A percentile compares a stretch with the other conserved stretches of the same genome.
phyloP scores from a whole-genome alignment of 1,139 yeast species.

The Debaryomycetaceae sp. region DNA sequence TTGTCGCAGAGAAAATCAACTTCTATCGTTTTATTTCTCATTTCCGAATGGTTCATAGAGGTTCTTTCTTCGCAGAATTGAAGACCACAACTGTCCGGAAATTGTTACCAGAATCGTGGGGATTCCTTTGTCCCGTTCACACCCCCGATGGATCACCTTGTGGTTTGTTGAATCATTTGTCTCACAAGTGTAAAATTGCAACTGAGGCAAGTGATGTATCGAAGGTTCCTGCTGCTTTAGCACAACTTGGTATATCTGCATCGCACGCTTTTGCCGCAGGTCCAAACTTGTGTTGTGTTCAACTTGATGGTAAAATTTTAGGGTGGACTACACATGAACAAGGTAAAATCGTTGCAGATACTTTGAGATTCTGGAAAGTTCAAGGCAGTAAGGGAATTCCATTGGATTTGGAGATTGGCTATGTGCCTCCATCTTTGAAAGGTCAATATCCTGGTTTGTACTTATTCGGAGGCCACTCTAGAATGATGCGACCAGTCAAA shows the following conservation, averaged over 20 bases:
- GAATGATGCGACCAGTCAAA: constrained; percentile 95
- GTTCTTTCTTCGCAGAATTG: constrained; percentile 97
- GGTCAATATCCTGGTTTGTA: constrained; percentile 98
- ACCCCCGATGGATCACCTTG: constrained; percentile 99
- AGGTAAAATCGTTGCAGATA: constrained; percentile 83
- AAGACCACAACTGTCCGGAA: constrained; percentile 97
- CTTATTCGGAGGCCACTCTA: constrained; percentile 84
- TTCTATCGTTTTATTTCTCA: constrained; percentile 95
- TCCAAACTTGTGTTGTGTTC: constrained; percentile 83
- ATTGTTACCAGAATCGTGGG: constrained; percentile 97
- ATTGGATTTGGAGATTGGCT: constrained; percentile 83
- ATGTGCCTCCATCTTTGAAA: constrained; percentile 88
- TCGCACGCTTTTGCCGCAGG: constrained; percentile 82
- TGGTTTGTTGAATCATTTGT: constrained; percentile 94
- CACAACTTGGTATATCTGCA: constrained; percentile 78
- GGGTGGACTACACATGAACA: constrained; percentile 95
- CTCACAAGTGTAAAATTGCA: constrained; percentile 89
- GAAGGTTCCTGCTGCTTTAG: constrained; percentile 61
- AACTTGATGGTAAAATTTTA: constrained; percentile 84
- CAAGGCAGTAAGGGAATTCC: constrained; percentile 78
- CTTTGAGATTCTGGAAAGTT: constrained; percentile 90
- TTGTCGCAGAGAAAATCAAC: constrained; percentile 96
- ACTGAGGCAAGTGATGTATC: constrained; percentile 77
- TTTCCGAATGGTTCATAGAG: constrained; percentile 99
- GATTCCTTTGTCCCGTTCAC: constrained; percentile 97